Conservation (phyloP, 2,329 filamentous ascomycete species). For the Purpureocillium takamizusanense region DNA sequence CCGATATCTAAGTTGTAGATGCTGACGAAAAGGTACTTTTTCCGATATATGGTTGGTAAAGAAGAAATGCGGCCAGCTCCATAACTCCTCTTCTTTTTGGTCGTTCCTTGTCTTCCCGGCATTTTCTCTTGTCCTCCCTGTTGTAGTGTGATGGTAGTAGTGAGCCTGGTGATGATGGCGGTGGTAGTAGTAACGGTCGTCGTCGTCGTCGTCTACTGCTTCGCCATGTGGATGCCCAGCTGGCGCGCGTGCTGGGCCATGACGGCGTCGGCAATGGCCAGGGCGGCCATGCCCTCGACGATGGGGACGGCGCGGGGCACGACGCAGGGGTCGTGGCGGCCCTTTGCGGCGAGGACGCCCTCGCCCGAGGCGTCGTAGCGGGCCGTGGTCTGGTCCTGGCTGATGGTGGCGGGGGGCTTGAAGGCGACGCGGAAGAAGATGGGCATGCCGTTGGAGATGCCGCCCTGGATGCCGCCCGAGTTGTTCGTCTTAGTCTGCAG, state of each 20-base stretch:
- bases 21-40: too few species aligned
- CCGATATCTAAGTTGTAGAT: too few species aligned
- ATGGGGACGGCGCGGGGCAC: conserved; percentile 82
- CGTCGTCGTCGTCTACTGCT: too few species aligned
- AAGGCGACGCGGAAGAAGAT: conserved; percentile 95
- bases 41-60: too few species aligned
- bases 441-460: conserved; percentile 85
- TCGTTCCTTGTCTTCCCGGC: too few species aligned
- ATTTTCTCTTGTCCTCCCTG: too few species aligned
- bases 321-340: conserved; percentile 88
- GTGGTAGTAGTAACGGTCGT: too few species aligned
- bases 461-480: conserved; percentile 89
- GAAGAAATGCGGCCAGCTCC: too few species aligned
- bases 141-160: too few species aligned
- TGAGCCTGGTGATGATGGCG: too few species aligned
- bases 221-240: conserved; percentile 21
- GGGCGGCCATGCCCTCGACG: conserved; percentile 82
- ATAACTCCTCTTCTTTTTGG: too few species aligned
- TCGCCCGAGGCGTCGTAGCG: conserved; percentile 63
- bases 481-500: conserved; percentile 90
- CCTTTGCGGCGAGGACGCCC: conserved; percentile 82
- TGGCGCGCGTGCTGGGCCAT: conserved; percentile 66
- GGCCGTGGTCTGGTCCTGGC: conserved; percentile 75
- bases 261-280: conserved; percentile 80
- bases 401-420: conserved; percentile 92